Evolutionary conservation across 345 rosid species (phyloP).

Genomic region (Pistacia integerrima): DNA sequence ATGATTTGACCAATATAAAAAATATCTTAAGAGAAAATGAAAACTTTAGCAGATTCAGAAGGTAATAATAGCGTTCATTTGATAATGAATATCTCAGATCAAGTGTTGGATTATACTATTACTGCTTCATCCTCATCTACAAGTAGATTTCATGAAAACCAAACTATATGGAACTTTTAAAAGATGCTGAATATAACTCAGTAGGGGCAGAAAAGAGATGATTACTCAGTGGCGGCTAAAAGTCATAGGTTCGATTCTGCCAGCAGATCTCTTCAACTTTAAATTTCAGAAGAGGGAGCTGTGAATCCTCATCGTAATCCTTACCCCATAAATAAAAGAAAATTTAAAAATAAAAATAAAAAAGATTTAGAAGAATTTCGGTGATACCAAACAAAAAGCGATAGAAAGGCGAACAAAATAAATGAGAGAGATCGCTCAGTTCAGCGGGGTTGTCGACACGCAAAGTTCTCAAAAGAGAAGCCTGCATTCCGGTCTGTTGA

Average conservation of each 20-base stretch:
- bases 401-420: not conserved
- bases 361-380: not conserved
- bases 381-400: not conserved
- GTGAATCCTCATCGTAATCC: conserved; percentile 40
- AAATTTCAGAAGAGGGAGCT: conserved; percentile 72
- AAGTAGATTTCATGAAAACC: not conserved
- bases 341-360: not conserved
- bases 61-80: conserved; percentile 36
- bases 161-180: not conserved
- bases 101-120: conserved; percentile 60
- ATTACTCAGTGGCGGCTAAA: conserved; percentile 56
- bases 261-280: conserved; percentile 53
- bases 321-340: not conserved
- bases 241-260: conserved; percentile 68
- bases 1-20: too few species aligned
- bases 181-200: too few species aligned
- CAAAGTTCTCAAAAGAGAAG: conserved; percentile 52
- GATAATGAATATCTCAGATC: conserved; percentile 50
- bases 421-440: conserved; percentile 50
- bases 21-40: not conserved
- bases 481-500: conserved; percentile 99
- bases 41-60: conserved; percentile 49
- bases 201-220: not conserved
- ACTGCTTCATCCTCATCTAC: conserved; percentile 52
- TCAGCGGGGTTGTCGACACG: conserved; percentile 87